Evolutionary conservation across 257 asterid genomes (phyloP).

Genomic region (Solanum ossicruentum): DNA sequence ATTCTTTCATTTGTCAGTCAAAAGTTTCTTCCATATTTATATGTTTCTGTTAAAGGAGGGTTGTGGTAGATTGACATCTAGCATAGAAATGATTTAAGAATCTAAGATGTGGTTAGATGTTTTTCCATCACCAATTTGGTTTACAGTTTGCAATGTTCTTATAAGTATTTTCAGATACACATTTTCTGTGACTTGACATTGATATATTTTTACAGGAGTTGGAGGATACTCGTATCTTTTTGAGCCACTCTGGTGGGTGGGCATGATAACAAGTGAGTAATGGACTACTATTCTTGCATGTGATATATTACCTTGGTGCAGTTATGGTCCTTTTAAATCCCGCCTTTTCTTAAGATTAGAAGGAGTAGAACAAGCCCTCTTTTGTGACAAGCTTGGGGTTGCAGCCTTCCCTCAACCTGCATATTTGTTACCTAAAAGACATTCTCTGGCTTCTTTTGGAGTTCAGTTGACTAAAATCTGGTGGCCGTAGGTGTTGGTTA

Average conservation of each 20-base stretch:
- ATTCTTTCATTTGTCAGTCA: not conserved
- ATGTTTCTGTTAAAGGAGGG: not conserved
- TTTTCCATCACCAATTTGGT: not conserved
- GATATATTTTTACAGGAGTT: conserved; percentile 41
- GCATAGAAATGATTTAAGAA: not conserved
- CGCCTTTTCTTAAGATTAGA: not conserved
- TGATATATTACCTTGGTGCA: not conserved
- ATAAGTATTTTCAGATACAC: not conserved
- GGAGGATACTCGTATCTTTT: conserved; percentile 77
- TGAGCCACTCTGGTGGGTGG: conserved; percentile 93
- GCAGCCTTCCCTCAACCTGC: not conserved
- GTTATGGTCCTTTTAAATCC: not conserved
- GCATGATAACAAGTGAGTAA: conserved; percentile 78
- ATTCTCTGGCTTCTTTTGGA: not conserved
- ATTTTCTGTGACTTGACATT: not conserved
- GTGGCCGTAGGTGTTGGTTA: not conserved
- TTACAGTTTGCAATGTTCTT: not conserved
- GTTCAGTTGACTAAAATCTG: not conserved
- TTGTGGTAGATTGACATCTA: not conserved
- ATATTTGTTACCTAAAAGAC: not conserved
- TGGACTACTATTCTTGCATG: not conserved
- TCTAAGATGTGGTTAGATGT: not conserved
- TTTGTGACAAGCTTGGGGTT: not conserved
- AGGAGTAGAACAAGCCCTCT: not conserved
- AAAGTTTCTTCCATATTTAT: not conserved